Evolutionary conservation across 2,329 filamentous ascomycete species (phyloP), one percentile per base, ranked within the genome.

Genomic region (Penicillium crustosum): DNA sequence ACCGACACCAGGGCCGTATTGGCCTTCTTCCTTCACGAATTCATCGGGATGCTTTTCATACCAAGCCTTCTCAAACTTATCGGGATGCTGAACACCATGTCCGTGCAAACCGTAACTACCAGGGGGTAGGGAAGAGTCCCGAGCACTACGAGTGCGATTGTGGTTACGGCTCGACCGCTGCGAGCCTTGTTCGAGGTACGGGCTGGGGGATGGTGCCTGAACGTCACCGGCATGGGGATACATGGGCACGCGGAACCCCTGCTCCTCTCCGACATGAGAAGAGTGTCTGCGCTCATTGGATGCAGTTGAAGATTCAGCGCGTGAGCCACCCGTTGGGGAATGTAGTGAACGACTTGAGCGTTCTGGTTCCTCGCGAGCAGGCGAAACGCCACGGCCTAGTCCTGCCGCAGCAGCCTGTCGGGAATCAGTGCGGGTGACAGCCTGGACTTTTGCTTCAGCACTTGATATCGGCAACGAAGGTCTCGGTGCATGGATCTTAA

Each of bases 201-300:
- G 88, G 2, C 86, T 84, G 1, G 93, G 92, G 2, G 93, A 94
- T 2, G 94, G 94, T 15, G 94, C 94, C 78, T 99, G 94, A 10
- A 97, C 94, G 72, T 97, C 93, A 61, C 94, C 94, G 43, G 94
- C 90, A 72, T 94, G 86, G 53, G 88, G 89, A 71, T 94, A 89
- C 90, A 99, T 94, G 49, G 94, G 94, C 39, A 99, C 93, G 70
- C 93, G 93, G 67, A 97, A 96, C 23, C 93, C 93, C 55, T 92
- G 87, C 63, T 94, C 90, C 45, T 93, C 89, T 19, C 89, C 89
- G 41, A 77, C 70, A 62, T 87, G 79, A 29, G 83, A 71, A 13
- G 85, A 86, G 44, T 75, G 76, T 8, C 84, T 84, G 54, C 83
- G 83, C 56, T 81, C 78, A 45, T 80, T 77, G 21, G 77, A 79